Conservation (phyloP, 805 yeast genomes). For the Pichia occidentalis region DNA sequence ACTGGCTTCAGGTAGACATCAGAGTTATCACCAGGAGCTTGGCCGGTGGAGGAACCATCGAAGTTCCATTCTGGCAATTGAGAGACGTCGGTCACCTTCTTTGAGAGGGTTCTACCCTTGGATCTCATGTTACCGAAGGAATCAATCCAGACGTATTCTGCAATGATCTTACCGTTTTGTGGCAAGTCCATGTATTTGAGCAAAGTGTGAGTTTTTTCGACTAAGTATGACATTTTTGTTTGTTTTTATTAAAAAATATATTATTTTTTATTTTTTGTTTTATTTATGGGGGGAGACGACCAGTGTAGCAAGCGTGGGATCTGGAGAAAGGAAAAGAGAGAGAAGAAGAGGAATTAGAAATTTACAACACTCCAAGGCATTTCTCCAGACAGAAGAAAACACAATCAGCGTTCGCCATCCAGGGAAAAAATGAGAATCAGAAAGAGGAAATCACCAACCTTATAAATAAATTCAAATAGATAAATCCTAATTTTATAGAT, state of each 20-base stretch:
- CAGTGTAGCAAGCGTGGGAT: neutral
- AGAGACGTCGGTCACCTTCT: slow-evolving; percentile 62
- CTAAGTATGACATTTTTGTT: slow-evolving; percentile 15
- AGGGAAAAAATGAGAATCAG: too few species aligned
- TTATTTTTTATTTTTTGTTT: too few species aligned
- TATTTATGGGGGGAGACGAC: neutral
- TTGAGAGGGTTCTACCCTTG: slow-evolving; percentile 80
- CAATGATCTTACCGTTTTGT: slow-evolving; percentile 82
- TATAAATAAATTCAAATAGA: too few species aligned
- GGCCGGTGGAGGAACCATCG: slow-evolving; percentile 97
- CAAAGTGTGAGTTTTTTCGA: slow-evolving; percentile 72
- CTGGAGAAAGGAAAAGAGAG: neutral
- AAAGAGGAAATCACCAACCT: too few species aligned
- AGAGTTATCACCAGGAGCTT: slow-evolving; percentile 97
- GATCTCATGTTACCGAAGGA: slow-evolving; percentile 87
- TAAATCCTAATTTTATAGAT: too few species aligned
- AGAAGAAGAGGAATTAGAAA: neutral
- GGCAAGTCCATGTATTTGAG: slow-evolving; percentile 76
- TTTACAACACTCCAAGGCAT: neutral
- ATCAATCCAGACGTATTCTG: slow-evolving; percentile 98
- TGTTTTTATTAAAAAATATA: too few species aligned
- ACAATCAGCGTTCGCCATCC: too few species aligned
- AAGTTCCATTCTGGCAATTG: slow-evolving; percentile 99
- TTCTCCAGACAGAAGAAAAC: neutral
- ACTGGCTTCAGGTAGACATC: slow-evolving; percentile 95